phyloP scores from a whole-genome alignment of 352 stramenopile genomes.

The Globisporangium canariense region DNA sequence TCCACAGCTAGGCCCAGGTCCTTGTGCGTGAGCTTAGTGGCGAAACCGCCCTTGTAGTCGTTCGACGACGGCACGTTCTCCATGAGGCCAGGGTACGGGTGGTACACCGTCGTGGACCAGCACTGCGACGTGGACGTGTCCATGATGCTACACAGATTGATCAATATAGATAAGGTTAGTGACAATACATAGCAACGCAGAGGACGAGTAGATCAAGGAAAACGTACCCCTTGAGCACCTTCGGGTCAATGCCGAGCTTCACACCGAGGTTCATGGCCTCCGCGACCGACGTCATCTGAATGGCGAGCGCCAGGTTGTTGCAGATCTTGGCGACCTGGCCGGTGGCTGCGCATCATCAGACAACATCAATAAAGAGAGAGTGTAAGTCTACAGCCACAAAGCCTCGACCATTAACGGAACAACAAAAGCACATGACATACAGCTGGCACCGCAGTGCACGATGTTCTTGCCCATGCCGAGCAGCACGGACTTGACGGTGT shows the following conservation, averaged over 20 bases:
- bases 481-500: conserved; percentile 79
- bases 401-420: conserved; percentile 10
- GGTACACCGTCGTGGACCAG: conserved; percentile 94
- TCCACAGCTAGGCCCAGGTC: conserved; percentile 94
- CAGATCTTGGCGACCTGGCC: conserved; percentile 94
- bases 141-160: conserved; percentile 79
- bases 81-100: conserved; percentile 94
- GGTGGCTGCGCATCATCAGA: conserved; percentile 33
- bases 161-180: background rate
- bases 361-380: background rate
- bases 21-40: conserved; percentile 94
- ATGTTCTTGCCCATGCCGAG: conserved; percentile 93
- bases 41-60: conserved; percentile 91
- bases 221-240: conserved; percentile 78
- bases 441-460: conserved; percentile 90
- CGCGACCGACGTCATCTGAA: conserved; percentile 95
- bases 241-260: conserved; percentile 93
- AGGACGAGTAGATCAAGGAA: no score
- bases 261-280: conserved; percentile 97
- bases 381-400: background rate
- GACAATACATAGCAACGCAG: background rate
- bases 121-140: conserved; percentile 96
- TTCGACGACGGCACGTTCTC: conserved; percentile 85
- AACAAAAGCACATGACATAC: conserved; percentile 35
- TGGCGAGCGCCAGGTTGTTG: conserved; percentile 97